Percentiles rank a stretch among this genome's conserved stretches.
Evolutionary conservation across 148 eudicot genomes (phyloP).

Genomic region (Chenopodium formosanum): DNA sequence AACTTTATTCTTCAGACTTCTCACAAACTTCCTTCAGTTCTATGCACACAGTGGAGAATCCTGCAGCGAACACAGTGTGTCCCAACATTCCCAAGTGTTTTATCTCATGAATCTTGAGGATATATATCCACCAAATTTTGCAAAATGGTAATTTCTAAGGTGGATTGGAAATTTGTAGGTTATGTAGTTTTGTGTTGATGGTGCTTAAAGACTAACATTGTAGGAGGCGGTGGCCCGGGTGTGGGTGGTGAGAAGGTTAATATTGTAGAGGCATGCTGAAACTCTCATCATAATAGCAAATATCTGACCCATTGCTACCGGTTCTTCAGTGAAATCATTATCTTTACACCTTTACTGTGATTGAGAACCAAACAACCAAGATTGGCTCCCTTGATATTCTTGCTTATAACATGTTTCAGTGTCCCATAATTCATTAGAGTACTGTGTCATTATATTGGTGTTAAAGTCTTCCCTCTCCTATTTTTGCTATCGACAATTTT

Average conservation of each 20-base stretch:
- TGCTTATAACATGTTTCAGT: not conserved
- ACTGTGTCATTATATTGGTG: too few relatives aligned
- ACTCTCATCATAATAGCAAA: too few relatives aligned
- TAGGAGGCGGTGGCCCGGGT: too few relatives aligned
- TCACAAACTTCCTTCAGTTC: not conserved
- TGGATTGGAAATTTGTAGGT: not conserved
- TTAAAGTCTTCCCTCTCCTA: too few relatives aligned
- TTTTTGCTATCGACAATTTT: not conserved
- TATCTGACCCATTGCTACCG: too few relatives aligned
- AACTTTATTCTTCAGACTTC: not conserved
- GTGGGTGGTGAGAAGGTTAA: too few relatives aligned
- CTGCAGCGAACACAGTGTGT: not conserved
- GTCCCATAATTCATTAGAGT: not conserved
- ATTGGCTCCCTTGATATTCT: not conserved
- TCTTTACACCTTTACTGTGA: too few relatives aligned
- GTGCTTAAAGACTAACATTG: not conserved
- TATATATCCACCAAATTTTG: not conserved
- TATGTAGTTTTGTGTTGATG: too few relatives aligned
- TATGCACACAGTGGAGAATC: not conserved
- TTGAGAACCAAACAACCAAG: not conserved
- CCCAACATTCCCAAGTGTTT: not conserved
- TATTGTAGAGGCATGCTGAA: too few relatives aligned
- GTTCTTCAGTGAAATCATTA: too few relatives aligned
- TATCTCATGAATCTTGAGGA: not conserved
- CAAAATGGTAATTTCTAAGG: not conserved